Evolutionary conservation across 1,139 yeast species (phyloP), one percentile per base, ranked within the genome.

Genomic region (Nakaseomyces sp.): DNA sequence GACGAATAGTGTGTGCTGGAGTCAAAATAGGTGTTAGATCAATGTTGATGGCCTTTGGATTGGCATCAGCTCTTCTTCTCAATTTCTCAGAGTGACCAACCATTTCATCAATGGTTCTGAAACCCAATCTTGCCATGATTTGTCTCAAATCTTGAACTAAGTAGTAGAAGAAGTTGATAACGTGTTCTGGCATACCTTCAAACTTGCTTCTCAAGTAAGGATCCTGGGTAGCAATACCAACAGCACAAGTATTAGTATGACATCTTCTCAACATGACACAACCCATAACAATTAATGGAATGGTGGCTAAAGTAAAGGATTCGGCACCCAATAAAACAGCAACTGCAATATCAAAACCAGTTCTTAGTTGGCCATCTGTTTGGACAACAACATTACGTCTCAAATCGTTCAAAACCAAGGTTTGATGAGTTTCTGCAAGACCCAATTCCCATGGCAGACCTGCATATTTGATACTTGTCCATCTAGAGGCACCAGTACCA

Each of bases 401-500:
- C 66, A 91, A 75, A 63, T 91, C 97, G 66, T 91, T 91, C 66
- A 91, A 75, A 7, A 91, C 98, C 61, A 91, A 74, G 32, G 98
- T 91, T 72, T 91, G 98, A 63, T 91, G 98, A 18, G 97, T 85
- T 71, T 91, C 98, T 45, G 97, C 97, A 55, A 91, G 76, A 63
- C 98, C 98, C 56, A 91, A 76, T 68, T 91, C 98, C 98, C 98
- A 91, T 43, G 98, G 97, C 55, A 91, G 75, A 68, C 97, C 97
- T 44, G 98, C 96, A 63, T 88, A 81, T 66, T 89, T 89, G 65
- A 91, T 87, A 61, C 96, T 91, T 25, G 97, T 89, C 86, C 94
- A 86, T 66, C 94, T 80, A 46, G 96, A 91, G 46, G 97, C 97
- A 81, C 98, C 98, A 50, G 98, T 91, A 73, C 98, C 98, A 77